Base-by-base conservation (phyloP, 176 grass and related monocot genomes). In the Typha latifolia region DNA sequence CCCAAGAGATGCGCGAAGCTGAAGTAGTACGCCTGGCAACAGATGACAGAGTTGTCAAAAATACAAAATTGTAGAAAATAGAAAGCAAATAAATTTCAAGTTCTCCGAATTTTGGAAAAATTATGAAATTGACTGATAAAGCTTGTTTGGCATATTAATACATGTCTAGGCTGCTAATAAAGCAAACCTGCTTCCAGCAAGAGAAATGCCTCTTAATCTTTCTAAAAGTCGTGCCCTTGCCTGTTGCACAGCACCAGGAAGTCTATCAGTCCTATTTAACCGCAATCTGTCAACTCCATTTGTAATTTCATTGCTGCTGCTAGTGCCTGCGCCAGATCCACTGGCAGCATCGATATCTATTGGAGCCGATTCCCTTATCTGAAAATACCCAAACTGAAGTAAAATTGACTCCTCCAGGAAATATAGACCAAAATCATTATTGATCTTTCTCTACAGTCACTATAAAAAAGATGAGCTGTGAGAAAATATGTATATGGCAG, bases 181-280 rank as follows among this genome's bases (percentile, higher is more conserved):
- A 18, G n/a, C 16, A 22, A 21, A 84, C 82, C 82, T 84, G 57
- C 67, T 65, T 43, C 16, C 71, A 9, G 69, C 26, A 52, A 90
- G 82, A 79, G 89, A 90, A 74, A 90, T 52, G 47, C 89, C 86
- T 85, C 95, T 83, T 4, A 94, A 62, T 71, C 95, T 78, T 79
- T 99, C 89, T 14, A 86, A 71, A 82, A 99, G 85, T 49, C 95
- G 84, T 69, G 83, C 86, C 61, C 82, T 81, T 34, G 95, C 95
- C 70, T 87, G 95, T 61, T 85, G 63, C 26, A 99, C 84, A 0
- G 86, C 78, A 66, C 80, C 84, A 3, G 95, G 95, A 62, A 99
- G 89, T 26, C 81, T 81, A 16, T 87, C 86, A 48, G 77, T 87
- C 77, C 79, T 79, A 68, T 76, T 65, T 74, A 93, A 87, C 66